These are phyloP conservation scores for Glonium stellatum DNA, from an alignment of 495 filamentous ascomycete genomes.

Conservation along the genomic window DNA sequence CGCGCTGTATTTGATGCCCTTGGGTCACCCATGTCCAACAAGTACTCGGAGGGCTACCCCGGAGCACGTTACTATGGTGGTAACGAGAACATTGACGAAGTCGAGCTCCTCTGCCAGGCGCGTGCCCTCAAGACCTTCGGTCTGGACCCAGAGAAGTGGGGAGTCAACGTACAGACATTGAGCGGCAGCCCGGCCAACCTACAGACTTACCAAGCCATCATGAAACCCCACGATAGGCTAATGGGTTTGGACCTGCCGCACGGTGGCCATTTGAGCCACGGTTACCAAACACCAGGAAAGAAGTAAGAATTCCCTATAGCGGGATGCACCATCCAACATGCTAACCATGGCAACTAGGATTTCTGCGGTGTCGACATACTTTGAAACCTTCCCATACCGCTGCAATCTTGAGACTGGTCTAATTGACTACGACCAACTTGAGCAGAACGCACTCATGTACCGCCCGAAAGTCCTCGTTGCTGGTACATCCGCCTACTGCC, in stretches of 20 bases:
- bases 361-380: conserved; percentile 41
- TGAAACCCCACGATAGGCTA: conserved; percentile 89
- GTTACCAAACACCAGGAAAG: conserved; percentile 86
- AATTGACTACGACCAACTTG: conserved; percentile 88
- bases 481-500: conserved; percentile 89
- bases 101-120: conserved; percentile 92
- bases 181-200: conserved; percentile 91
- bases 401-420: conserved; percentile 61
- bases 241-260: conserved; percentile 98
- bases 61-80: conserved; percentile 98
- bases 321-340: neutral
- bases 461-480: conserved; percentile 93
- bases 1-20: conserved; percentile 84
- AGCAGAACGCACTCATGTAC: conserved; percentile 77
- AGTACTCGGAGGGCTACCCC: conserved; percentile 98
- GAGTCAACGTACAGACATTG: conserved; percentile 96
- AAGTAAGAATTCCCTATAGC: conserved; percentile 54
- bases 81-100: conserved; percentile 95
- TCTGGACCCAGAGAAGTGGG: conserved; percentile 83
- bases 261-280: conserved; percentile 95
- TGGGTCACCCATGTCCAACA: conserved; percentile 91
- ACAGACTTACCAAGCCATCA: conserved; percentile 98
- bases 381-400: conserved; percentile 43
- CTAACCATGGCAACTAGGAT: conserved; percentile 28
- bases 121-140: conserved; percentile 90